phyloP scores from a whole-genome alignment of 108 stramenopile species.

The Cyclotella distinguenda region DNA sequence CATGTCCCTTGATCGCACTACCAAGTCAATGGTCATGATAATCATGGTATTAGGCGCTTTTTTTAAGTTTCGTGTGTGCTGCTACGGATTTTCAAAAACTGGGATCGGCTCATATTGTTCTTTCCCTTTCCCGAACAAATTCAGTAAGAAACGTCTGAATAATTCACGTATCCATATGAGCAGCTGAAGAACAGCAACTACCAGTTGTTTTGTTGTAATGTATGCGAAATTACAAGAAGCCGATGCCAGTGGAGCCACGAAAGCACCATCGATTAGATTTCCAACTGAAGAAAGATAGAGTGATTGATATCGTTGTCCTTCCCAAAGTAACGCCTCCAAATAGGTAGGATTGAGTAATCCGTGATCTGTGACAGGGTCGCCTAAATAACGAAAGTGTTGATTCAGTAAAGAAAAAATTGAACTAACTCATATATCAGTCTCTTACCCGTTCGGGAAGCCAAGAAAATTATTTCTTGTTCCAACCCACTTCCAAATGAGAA shows the following conservation, averaged over 20 bases:
- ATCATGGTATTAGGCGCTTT: no score
- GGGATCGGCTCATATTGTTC: slow-evolving; percentile 28
- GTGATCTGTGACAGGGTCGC: slow-evolving; percentile 82
- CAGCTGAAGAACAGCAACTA: slow-evolving; percentile 18
- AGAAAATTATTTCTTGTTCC: slow-evolving; percentile 47
- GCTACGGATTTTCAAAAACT: slow-evolving; percentile 1
- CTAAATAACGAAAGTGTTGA: no score
- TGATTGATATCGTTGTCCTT: slow-evolving; percentile 76
- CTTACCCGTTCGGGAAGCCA: slow-evolving; percentile 36
- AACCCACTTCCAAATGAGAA: slow-evolving; percentile 49
- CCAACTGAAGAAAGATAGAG: slow-evolving; percentile 40
- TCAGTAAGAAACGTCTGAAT: slow-evolving; percentile 1
- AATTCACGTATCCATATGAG: slow-evolving; percentile 30
- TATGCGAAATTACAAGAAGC: slow-evolving; percentile 39
- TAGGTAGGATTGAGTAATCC: slow-evolving; percentile 79
- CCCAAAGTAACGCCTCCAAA: slow-evolving; percentile 74
- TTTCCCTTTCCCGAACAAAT: neutral
- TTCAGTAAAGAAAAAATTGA: no score
- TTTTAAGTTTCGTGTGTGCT: no score
- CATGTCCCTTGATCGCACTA: neutral
- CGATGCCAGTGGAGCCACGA: slow-evolving; percentile 43
- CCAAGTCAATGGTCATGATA: neutral
- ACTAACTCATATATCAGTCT: no score
- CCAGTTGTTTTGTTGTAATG: slow-evolving; percentile 23
- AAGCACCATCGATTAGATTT: slow-evolving; percentile 29